Conservation (phyloP, 495 filamentous ascomycete species). For the Hyaloscypha bicolor region DNA sequence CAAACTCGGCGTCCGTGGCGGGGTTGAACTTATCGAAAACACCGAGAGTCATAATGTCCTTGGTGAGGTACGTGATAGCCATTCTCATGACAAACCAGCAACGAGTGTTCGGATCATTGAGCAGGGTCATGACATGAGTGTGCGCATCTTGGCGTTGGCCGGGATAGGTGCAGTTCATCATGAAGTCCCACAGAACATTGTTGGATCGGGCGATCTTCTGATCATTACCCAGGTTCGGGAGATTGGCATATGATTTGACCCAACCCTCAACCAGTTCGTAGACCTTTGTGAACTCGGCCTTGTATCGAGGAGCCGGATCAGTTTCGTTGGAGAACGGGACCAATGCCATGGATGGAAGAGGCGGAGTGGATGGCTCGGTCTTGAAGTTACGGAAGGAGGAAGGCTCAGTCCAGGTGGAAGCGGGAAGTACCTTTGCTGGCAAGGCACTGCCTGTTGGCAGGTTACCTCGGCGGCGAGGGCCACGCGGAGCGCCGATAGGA, state of each 20-base stretch:
- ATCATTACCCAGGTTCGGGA: slow-evolving; percentile 22
- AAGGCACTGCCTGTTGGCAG: slow-evolving; percentile 2
- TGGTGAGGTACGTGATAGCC: slow-evolving; percentile 34
- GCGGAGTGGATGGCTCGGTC: slow-evolving; percentile 1
- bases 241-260: slow-evolving; percentile 26
- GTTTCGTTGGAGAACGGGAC: slow-evolving; percentile 3
- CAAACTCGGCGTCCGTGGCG: slow-evolving; percentile 13
- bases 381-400: background rate
- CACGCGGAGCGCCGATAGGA: background rate
- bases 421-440: background rate
- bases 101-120: slow-evolving; percentile 32
- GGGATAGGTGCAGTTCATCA: slow-evolving; percentile 32
- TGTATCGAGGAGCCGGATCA: slow-evolving; percentile 12
- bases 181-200: slow-evolving; percentile 32
- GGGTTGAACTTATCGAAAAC: slow-evolving; percentile 31
- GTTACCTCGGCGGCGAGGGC: slow-evolving; percentile 10
- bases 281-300: slow-evolving; percentile 24
- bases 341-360: slow-evolving; percentile 7
- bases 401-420: background rate
- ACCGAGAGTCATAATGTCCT: slow-evolving; percentile 30
- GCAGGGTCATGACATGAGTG: slow-evolving; percentile 29
- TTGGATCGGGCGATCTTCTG: slow-evolving; percentile 22
- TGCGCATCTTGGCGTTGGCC: slow-evolving; percentile 24
- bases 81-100: slow-evolving; percentile 38
- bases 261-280: slow-evolving; percentile 33